Conservation (phyloP, 1,284 basidiomycete species). For the Cutaneotrichosporon sp. region DNA sequence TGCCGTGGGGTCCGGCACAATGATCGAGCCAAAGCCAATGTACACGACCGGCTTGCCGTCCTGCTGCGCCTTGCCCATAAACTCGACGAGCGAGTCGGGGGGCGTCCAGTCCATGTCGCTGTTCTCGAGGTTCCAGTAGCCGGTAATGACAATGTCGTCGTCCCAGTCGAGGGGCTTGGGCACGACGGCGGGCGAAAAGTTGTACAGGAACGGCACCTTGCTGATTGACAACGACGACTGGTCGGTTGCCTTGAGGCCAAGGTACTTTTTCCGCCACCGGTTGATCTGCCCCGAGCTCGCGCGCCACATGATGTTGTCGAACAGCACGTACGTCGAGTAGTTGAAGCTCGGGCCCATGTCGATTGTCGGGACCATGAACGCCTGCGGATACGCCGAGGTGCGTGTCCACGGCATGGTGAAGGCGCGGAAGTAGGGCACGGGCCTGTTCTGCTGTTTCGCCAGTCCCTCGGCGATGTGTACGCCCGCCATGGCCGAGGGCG, state of each 20-base stretch:
- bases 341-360: constrained; percentile 95
- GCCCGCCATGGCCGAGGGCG: constrained; percentile 97
- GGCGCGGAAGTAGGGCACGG: constrained; percentile 85
- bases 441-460: constrained; percentile 26
- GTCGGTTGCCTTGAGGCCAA: constrained; percentile 68
- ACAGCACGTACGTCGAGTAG: constrained; percentile 73
- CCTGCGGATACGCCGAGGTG: constrained; percentile 86
- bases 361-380: constrained; percentile 91
- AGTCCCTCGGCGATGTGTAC: constrained; percentile 94
- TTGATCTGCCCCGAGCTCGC: constrained; percentile 91
- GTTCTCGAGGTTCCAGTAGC: constrained; percentile 63
- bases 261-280: constrained; percentile 74
- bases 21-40: constrained; percentile 65
- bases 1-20: constrained; percentile 62
- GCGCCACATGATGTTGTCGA: constrained; percentile 97
- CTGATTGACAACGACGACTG: constrained; percentile 7
- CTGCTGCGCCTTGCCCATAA: constrained; percentile 56
- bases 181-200: constrained; percentile 79
- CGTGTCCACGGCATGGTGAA: constrained; percentile 67
- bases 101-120: constrained; percentile 58
- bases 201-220: constrained; percentile 87
- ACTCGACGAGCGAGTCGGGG: constrained; percentile 54
- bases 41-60: constrained; percentile 66
- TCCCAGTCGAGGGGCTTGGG: constrained; percentile 71
- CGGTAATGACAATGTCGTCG: constrained; percentile 55